Conservation (phyloP, 306 rosid species). For the Dalbergia cultrata region DNA sequence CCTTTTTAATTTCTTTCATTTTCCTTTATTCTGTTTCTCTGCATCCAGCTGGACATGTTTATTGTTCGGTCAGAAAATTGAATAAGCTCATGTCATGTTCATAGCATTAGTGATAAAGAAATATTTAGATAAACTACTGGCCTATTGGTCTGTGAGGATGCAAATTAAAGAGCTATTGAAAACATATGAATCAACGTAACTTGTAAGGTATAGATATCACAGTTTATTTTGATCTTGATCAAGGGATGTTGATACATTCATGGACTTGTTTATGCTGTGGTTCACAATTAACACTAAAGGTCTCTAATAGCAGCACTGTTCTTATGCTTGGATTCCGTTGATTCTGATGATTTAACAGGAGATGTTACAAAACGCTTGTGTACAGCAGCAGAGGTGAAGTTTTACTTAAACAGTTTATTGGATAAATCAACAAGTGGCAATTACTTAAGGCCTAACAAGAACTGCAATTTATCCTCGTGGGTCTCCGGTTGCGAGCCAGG, state of each 20-base stretch:
- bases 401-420: constrained; percentile 74
- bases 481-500: constrained; percentile 98
- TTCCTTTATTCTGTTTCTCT: constrained; percentile 6
- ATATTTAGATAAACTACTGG: constrained; percentile 3
- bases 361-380: constrained; percentile 80
- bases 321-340: constrained; percentile 28
- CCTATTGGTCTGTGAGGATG: constrained; percentile 12
- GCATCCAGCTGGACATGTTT: constrained; percentile 33
- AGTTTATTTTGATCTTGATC: constrained; percentile 2
- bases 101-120: constrained; percentile 2
- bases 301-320: constrained; percentile 22
- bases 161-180: not conserved
- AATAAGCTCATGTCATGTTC: constrained; percentile 13
- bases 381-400: constrained; percentile 82
- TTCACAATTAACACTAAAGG: constrained; percentile 3
- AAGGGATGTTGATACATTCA: not conserved
- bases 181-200: not conserved
- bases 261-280: constrained; percentile 9
- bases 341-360: constrained; percentile 62
- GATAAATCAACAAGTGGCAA: constrained; percentile 57
- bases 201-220: constrained; percentile 11
- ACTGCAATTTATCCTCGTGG: constrained; percentile 96
- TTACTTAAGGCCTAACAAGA: constrained; percentile 80
- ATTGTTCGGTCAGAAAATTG: constrained; percentile 5
- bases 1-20: constrained; percentile 13